Percentiles rank a stretch among this genome's conserved stretches.
Evolutionary conservation across 177 flowering plant genomes (phyloP).

Genomic region (Vitis hybrid): DNA sequence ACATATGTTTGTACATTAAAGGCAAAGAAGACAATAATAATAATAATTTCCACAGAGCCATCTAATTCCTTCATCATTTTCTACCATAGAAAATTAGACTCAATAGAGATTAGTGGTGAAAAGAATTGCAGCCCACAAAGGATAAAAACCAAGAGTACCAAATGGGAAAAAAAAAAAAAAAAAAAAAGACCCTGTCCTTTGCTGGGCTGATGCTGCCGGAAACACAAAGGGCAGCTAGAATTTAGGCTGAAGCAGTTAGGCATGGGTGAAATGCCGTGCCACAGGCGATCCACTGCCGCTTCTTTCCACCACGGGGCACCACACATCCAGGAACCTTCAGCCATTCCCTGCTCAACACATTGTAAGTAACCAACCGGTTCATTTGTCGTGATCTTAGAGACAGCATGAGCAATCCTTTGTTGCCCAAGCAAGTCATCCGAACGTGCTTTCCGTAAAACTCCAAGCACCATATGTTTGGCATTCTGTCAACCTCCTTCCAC

Average conservation of each 20-base stretch:
- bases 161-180: not conserved
- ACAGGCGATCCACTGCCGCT: conserved; percentile 83
- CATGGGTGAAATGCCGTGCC: conserved; percentile 91
- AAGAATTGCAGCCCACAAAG: conserved; percentile 5
- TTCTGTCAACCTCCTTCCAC: conserved; percentile 99
- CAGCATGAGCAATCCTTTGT: conserved; percentile 88
- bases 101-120: conserved; percentile 1
- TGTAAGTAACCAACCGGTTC: conserved; percentile 83
- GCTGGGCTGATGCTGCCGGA: not conserved
- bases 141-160: not conserved
- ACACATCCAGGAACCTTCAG: conserved; percentile 71
- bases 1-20: conserved; percentile 21
- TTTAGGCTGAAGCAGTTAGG: conserved; percentile 62
- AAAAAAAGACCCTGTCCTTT: not conserved
- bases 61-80: not conserved
- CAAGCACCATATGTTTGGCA: conserved; percentile 99
- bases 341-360: conserved; percentile 71
- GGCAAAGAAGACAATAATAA: not conserved
- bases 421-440: conserved; percentile 94
- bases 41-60: not conserved
- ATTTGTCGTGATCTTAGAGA: conserved; percentile 75
- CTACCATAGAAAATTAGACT: not conserved
- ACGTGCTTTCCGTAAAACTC: conserved; percentile 99
- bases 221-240: not conserved
- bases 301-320: conserved; percentile 60